Evolutionary conservation across 139 green algal species (phyloP).

Genomic region (Desmodesmus armatus): DNA sequence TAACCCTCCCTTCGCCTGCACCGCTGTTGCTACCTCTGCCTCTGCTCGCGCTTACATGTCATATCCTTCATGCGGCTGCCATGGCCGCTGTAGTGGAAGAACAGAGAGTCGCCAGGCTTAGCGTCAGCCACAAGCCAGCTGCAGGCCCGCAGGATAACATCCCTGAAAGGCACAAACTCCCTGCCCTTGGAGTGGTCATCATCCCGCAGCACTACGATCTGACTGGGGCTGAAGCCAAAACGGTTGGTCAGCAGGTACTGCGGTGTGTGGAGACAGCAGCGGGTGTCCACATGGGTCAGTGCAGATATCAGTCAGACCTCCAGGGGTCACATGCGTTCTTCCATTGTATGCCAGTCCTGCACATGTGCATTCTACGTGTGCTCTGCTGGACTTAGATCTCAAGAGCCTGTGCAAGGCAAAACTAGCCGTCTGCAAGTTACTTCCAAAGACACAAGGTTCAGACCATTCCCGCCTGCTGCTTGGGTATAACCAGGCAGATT

Average conservation of each 20-base stretch:
- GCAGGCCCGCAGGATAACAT: conserved; percentile 10
- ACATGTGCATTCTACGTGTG: not conserved
- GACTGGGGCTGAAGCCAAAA: not conserved
- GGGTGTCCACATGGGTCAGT: not conserved
- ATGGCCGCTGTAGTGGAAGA: conserved; percentile 87
- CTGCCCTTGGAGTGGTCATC: not conserved
- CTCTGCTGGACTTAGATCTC: not conserved
- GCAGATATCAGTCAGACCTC: no score
- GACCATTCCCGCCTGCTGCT: no score
- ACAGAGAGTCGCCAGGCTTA: conserved; percentile 74
- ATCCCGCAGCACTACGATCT: conserved; percentile 9
- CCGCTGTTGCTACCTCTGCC: not conserved
- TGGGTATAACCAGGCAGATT: no score
- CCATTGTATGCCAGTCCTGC: no score
- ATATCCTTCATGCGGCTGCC: conserved; percentile 75
- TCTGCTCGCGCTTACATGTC: conserved; percentile 13
- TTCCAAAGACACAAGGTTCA: no score
- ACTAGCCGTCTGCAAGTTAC: no score
- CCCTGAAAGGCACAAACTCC: not conserved
- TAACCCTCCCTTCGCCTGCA: no score
- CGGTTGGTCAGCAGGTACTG: not conserved
- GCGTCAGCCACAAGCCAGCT: conserved; percentile 37
- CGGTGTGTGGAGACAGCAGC: not conserved
- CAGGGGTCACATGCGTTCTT: no score
- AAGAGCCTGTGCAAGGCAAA: no score